Conservation (phyloP, 805 yeast species). For the Yamadazyma insecticola region DNA sequence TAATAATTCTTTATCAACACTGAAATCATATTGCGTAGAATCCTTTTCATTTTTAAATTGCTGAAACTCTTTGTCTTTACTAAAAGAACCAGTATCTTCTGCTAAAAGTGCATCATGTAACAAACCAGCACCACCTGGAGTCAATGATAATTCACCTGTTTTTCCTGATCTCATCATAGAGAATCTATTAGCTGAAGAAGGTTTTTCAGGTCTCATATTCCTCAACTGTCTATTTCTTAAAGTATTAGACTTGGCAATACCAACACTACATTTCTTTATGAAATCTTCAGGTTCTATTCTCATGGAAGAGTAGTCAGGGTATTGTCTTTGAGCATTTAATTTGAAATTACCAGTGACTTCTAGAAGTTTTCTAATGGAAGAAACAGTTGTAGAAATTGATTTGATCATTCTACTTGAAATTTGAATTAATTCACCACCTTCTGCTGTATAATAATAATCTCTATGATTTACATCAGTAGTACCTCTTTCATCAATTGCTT, state of each 20-base stretch:
- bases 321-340: slow-evolving; percentile 52
- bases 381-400: slow-evolving; percentile 45
- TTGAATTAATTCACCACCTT: slow-evolving; percentile 62
- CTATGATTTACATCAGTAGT: slow-evolving; percentile 5
- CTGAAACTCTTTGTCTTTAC: slow-evolving; percentile 32
- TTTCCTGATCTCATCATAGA: slow-evolving; percentile 50
- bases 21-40: too few species aligned
- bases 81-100: slow-evolving; percentile 25
- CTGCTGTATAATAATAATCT: slow-evolving; percentile 54
- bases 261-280: slow-evolving; percentile 56
- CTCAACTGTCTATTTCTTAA: slow-evolving; percentile 17
- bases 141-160: slow-evolving; percentile 43
- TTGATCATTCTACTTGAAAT: slow-evolving; percentile 58
- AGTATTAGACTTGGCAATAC: slow-evolving; percentile 43
- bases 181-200: slow-evolving; percentile 35
- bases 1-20: slow-evolving; percentile 41
- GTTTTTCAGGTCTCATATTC: slow-evolving; percentile 14
- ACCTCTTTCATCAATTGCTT: background rate
- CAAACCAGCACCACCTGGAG: slow-evolving; percentile 45
- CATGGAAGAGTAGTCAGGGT: slow-evolving; percentile 59
- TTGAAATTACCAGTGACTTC: slow-evolving; percentile 64
- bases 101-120: slow-evolving; percentile 29
- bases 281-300: slow-evolving; percentile 58
- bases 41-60: slow-evolving; percentile 19
- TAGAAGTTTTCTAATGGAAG: slow-evolving; percentile 47